Evolutionary conservation across 2,329 filamentous ascomycete species (phyloP).

Genomic region (Cordyceps militaris): DNA sequence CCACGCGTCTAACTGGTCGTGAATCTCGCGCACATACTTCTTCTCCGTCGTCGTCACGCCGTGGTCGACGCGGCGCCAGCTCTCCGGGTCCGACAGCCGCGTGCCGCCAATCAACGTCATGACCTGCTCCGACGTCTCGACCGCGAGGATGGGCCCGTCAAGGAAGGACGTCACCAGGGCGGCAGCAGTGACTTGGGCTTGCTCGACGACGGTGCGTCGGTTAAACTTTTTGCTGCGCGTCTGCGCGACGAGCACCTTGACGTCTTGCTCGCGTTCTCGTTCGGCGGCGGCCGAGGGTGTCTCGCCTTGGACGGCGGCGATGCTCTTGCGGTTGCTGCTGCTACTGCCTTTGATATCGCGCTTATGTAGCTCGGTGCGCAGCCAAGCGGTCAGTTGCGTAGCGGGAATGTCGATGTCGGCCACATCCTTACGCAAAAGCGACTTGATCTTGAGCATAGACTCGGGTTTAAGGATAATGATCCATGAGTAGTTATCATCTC

Average conservation of each 20-base stretch:
- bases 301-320: constrained; percentile 4
- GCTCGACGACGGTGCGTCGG: constrained; percentile 76
- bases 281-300: constrained; percentile 24
- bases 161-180: constrained; percentile 64
- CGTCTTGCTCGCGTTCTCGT: constrained; percentile 56
- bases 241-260: constrained; percentile 75
- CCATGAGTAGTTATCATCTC: constrained; percentile 76
- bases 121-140: constrained; percentile 80
- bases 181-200: constrained; percentile 54
- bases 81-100: constrained; percentile 69
- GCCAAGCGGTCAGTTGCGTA: constrained; percentile 68
- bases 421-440: constrained; percentile 66
- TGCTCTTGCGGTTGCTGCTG: constrained; percentile 28
- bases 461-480: constrained; percentile 81
- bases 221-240: constrained; percentile 90
- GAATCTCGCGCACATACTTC: constrained; percentile 75
- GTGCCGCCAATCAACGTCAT: constrained; percentile 71
- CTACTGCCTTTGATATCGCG: constrained; percentile 52
- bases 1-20: constrained; percentile 65
- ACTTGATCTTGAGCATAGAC: constrained; percentile 71
- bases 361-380: constrained; percentile 69
- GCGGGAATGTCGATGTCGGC: constrained; percentile 68
- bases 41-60: constrained; percentile 68
- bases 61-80: constrained; percentile 77
- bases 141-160: constrained; percentile 73